These are phyloP conservation scores for Wilcoxina mikolae DNA, from an alignment of 495 filamentous ascomycete genomes.

Conservation along the genomic window DNA sequence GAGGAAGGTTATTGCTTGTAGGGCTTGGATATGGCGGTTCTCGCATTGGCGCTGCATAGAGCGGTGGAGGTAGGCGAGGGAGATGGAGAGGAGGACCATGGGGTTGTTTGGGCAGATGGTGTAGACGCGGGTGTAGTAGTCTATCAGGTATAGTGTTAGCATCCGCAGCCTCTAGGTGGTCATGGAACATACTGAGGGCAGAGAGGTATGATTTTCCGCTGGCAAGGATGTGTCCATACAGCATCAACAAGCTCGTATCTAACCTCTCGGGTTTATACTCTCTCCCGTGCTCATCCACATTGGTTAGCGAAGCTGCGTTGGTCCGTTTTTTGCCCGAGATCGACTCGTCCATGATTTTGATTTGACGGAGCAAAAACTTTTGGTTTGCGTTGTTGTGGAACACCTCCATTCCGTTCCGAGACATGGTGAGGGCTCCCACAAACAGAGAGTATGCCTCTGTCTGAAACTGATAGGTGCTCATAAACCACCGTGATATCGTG, in stretches of 20 bases:
- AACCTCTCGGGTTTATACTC: conserved; percentile 34
- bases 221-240: conserved; percentile 80
- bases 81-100: conserved; percentile 56
- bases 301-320: conserved; percentile 31
- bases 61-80: conserved; percentile 66
- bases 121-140: conserved; percentile 81
- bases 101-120: conserved; percentile 62
- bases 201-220: conserved; percentile 61
- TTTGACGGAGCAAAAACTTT: conserved; percentile 77
- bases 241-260: conserved; percentile 62
- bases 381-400: conserved; percentile 51
- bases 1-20: conserved; percentile 72
- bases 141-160: conserved; percentile 24
- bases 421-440: conserved; percentile 20
- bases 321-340: conserved; percentile 20
- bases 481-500: conserved; percentile 60
- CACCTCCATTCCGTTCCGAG: conserved; percentile 25
- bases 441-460: conserved; percentile 77
- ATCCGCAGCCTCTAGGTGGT: too few relatives aligned
- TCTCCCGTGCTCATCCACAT: conserved; percentile 22
- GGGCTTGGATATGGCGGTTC: conserved; percentile 71
- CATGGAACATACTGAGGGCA: conserved; percentile 46
- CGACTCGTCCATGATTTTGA: conserved; percentile 70
- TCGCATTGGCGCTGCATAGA: conserved; percentile 76
- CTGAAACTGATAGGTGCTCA: conserved; percentile 69